These are phyloP conservation scores for Botrytis tulipae DNA, from an alignment of 2,329 filamentous ascomycete genomes.

Conservation along the genomic window DNA sequence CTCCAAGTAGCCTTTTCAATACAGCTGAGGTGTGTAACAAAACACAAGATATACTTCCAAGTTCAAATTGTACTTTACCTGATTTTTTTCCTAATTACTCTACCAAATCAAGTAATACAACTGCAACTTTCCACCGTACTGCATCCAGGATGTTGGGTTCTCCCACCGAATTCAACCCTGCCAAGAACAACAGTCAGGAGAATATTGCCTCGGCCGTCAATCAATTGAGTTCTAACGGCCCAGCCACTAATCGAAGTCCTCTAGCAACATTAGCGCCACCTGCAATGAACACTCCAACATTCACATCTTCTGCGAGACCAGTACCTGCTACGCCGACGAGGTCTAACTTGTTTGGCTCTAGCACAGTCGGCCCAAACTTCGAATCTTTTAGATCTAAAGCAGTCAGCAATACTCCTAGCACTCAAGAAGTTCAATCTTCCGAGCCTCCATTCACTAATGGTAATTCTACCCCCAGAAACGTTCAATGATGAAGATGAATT, in stretches of 20 bases:
- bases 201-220: background rate
- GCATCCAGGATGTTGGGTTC: background rate
- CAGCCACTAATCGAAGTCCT: background rate
- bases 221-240: background rate
- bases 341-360: background rate
- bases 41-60: too few relatives aligned
- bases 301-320: background rate
- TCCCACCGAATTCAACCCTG: background rate
- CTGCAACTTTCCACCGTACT: background rate
- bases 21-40: background rate
- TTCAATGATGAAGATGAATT: background rate
- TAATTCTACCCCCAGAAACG: too few relatives aligned
- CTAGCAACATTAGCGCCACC: background rate
- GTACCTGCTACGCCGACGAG: background rate
- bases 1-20: background rate
- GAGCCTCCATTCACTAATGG: background rate
- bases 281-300: background rate
- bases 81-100: background rate
- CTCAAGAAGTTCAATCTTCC: background rate
- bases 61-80: background rate
- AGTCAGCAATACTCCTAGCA: background rate
- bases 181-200: background rate
- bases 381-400: background rate
- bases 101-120: background rate
- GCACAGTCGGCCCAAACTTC: background rate